Base-by-base conservation (phyloP, 2,329 filamentous ascomycete genomes). In the Teratosphaeria gauchensis region DNA sequence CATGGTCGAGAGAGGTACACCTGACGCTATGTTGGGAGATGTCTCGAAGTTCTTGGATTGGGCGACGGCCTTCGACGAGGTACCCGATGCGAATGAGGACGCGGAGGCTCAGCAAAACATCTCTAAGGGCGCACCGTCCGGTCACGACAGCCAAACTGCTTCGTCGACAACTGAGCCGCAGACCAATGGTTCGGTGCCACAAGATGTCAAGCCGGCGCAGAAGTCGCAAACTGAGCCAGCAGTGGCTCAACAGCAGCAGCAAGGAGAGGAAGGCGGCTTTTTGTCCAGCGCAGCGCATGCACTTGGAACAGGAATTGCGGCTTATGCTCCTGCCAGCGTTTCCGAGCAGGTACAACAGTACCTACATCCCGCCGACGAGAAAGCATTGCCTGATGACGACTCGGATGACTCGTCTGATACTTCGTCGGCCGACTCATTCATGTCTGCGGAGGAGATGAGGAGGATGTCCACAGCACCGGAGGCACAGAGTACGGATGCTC, bases 1-100 rank as follows among this genome's bases (percentile, higher is more conserved):
- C 74, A 86, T 96, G 81, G 89, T 95, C n/a, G 91, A 95, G 68
- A 85, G 89, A 69, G 89, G 88, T 32, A 95, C 91, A 0, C 91
- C 91, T 0, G 84, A 81, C 11, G 89, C 89, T 38, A 94, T 96
- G 65, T 82, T 90, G 30, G 80, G 80, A 51, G 91, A 95, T 71
- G 88, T 90, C 0, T 81, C 82, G 56, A 94, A 92, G 72, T 95
- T 95, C 65, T 71, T 94, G 14, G 83, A 90, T 59, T 95, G 91
- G 91, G 86, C 85, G 3, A 81, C 80, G 62, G 75, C 77, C 33
- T 77, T 77, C 57, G 76, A 80, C 9, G 74, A 79, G 7, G 66
- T 74, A 4, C 65, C 68, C 4, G 60, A 70, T 42, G 65, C 69
- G 4, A 69, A 73, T 11, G 71, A 74, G 4, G 73, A 75, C 16